Evolutionary conservation across 768 basidiomycete genomes (phyloP).

Genomic region (Trichaptum fuscoviolaceum): DNA sequence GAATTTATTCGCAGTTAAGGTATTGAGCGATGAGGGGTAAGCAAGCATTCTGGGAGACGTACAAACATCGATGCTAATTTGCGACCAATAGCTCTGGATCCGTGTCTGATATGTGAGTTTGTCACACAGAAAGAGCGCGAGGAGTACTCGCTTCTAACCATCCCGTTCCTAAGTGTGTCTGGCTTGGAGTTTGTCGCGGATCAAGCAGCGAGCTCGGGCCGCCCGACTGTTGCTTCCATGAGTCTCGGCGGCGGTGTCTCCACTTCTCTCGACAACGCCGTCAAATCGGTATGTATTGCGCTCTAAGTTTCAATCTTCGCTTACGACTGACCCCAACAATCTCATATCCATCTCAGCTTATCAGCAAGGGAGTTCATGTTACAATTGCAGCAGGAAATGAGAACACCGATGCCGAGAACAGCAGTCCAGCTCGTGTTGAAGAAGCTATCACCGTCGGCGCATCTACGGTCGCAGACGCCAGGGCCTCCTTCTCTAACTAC

Average conservation of each 20-base stretch:
- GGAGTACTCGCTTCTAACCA: not conserved
- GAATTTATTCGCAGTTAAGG: conserved; percentile 37
- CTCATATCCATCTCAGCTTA: conserved; percentile 20
- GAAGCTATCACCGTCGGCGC: conserved; percentile 37
- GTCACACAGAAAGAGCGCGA: not conserved
- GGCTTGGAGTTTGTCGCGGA: conserved; percentile 29
- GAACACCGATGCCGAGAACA: conserved; percentile 24
- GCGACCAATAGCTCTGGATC: conserved; percentile 7
- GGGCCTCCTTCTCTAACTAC: conserved; percentile 35
- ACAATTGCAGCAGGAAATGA: conserved; percentile 33
- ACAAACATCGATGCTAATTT: too few relatives aligned
- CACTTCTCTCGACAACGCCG: conserved; percentile 28
- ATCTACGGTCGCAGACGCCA: conserved; percentile 28
- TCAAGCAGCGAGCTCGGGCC: conserved; percentile 16
- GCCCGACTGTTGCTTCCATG: conserved; percentile 32
- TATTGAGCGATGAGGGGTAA: conserved; percentile 31
- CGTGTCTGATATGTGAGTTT: conserved; percentile 10
- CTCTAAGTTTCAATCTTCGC: too few relatives aligned
- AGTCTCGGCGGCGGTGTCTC: conserved; percentile 29
- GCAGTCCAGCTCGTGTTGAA: conserved; percentile 32
- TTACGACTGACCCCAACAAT: not conserved
- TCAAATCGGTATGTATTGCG: conserved; percentile 16
- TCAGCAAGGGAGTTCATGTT: conserved; percentile 27
- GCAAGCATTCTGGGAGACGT: too few relatives aligned
- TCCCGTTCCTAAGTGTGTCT: conserved; percentile 20